phyloP scores from a whole-genome alignment of 164 flowering plant species.

The Stephania cephalantha region DNA sequence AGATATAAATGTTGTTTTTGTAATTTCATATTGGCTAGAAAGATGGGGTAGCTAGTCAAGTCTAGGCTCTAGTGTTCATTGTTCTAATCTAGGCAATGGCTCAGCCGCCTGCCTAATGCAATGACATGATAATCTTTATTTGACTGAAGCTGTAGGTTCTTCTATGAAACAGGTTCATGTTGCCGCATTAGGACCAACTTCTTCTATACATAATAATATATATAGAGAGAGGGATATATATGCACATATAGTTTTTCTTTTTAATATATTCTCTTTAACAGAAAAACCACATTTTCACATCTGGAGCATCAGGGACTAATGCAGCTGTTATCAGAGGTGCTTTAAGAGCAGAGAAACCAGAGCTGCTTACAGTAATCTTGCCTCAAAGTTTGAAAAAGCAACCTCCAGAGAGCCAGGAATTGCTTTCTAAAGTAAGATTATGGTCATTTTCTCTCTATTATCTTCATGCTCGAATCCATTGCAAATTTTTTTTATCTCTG shows the following conservation, averaged over 20 bases:
- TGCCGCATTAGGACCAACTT: background rate
- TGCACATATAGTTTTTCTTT: background rate
- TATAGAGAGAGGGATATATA: too few species aligned
- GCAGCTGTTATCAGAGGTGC: conserved; percentile 99
- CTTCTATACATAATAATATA: too few species aligned
- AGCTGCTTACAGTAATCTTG: conserved; percentile 86
- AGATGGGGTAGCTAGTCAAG: background rate
- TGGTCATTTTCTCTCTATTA: background rate
- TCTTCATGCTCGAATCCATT: background rate
- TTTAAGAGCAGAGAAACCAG: conserved; percentile 86
- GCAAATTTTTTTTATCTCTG: background rate
- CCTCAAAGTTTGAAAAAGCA: conserved; percentile 94
- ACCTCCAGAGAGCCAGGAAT: conserved; percentile 95
- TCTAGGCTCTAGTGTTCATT: background rate
- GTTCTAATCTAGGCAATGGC: background rate
- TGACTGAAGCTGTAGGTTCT: background rate
- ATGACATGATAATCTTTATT: background rate
- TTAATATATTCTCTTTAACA: conserved; percentile 22
- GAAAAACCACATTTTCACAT: conserved; percentile 97
- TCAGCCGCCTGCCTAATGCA: background rate
- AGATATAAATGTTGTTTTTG: background rate
- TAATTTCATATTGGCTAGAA: background rate
- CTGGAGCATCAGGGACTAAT: conserved; percentile 98
- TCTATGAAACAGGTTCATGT: background rate
- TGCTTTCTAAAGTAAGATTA: conserved; percentile 71